These are phyloP conservation scores for Arxiozyma heterogenica DNA, from an alignment of 1,139 yeast genomes.

Conservation along the genomic window DNA sequence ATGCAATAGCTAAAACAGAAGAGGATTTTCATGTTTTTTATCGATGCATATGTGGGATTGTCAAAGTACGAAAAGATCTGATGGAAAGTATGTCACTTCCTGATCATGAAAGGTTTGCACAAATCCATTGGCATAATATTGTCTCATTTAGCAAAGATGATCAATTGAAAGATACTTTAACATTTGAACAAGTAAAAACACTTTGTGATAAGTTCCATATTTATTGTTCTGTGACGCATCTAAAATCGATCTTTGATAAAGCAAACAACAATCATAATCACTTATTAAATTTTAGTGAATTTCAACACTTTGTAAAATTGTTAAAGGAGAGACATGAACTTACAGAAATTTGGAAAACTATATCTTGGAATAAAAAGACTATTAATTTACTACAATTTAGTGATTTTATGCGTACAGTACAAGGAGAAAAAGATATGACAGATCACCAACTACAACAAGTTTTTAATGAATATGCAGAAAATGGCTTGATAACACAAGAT, in stretches of 20 bases:
- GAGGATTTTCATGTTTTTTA: constrained; percentile 52
- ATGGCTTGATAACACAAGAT: constrained; percentile 21
- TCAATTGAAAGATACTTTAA: constrained; percentile 37
- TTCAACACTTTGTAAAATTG: constrained; percentile 57
- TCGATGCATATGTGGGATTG: constrained; percentile 38
- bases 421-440: constrained; percentile 37
- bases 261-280: constrained; percentile 42
- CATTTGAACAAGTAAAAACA: constrained; percentile 58
- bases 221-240: constrained; percentile 40
- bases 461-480: constrained; percentile 38
- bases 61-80: constrained; percentile 41
- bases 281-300: constrained; percentile 55
- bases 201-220: constrained; percentile 63
- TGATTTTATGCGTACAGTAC: constrained; percentile 42
- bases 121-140: constrained; percentile 48
- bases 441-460: constrained; percentile 31
- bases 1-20: constrained; percentile 61
- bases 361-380: constrained; percentile 10
- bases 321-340: constrained; percentile 46
- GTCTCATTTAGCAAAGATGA: constrained; percentile 35
- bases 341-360: constrained; percentile 32
- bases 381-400: constrained; percentile 36
- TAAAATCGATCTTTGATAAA: constrained; percentile 36
- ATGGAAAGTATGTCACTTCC: constrained; percentile 47
- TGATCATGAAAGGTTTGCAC: constrained; percentile 43